Evolutionary conservation across 2,329 filamentous ascomycete genomes (phyloP), one percentile per base, ranked within the genome.

Genomic region (Lizonia empirigonia): DNA sequence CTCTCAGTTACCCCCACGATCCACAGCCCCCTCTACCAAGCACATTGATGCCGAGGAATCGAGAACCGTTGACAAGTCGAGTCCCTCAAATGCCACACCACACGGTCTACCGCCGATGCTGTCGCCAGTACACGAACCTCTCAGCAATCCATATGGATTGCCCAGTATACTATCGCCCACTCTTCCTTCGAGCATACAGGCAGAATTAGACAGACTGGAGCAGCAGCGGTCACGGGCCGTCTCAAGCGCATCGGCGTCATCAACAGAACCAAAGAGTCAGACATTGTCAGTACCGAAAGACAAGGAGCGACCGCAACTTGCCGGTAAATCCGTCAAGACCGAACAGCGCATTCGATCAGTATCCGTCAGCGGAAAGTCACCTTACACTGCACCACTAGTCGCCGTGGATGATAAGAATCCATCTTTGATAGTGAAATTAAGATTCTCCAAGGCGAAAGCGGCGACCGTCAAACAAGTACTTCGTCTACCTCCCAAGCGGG

Each of bases 111-210:
- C 73, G 5, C 70, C 72, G 3, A 55, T 72, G 13, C 56, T 74
- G 23, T 73, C 73, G 12, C 69, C 73, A 5, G 56, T 80, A 69
- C 63, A 65, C 20, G 75, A 77, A 19, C 75, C 76, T 34, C 68
- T 79, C 16, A 70, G 68, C 24, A 71, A 72, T 44, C 62, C 67
- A 3, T 63, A 73, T 20, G 74, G 67, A 46, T 67, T 84, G 15
- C 82, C 82, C 9, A 74, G 76, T 8, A 74, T 84, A 27, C 69
- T 85, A n/a, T 85, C 83, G 4, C 82, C 82, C 3, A 83, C 80
- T 12, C 72, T 85, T 4, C 82, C 82, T 6, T 74, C 79, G 2
- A 79, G 78, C 44, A 77, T 85, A 35, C 79, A 82, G 58, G 79
- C 77, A 49, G 79, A 82, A 47, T 66, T 85, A 20, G 75, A 76